phyloP scores from a whole-genome alignment of 1,284 basidiomycete species.

The Trametes versicolor region DNA sequence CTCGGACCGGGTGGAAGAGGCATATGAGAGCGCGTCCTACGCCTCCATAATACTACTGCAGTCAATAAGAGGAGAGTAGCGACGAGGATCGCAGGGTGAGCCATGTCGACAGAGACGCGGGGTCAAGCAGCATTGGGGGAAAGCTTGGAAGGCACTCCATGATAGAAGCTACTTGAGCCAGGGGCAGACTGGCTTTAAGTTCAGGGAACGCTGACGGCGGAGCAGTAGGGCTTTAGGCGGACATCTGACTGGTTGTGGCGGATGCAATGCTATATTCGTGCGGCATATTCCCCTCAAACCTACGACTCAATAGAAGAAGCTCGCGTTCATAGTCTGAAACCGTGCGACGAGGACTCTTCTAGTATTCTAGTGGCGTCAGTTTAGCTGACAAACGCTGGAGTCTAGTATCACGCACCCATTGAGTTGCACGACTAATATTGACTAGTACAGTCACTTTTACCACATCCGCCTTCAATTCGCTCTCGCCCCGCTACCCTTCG shows the following conservation, averaged over 20 bases:
- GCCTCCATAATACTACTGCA: neutral
- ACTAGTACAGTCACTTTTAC: too few species aligned
- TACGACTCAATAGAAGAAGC: neutral
- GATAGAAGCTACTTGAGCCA: too few species aligned
- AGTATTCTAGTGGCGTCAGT: neutral
- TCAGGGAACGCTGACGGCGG: neutral
- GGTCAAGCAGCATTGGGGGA: too few species aligned
- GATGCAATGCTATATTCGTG: neutral
- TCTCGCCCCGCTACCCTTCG: neutral
- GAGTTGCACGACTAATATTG: too few species aligned
- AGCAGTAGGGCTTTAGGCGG: neutral
- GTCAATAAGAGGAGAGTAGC: neutral
- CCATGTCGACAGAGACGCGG: neutral
- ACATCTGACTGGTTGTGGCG: neutral
- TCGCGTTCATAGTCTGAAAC: neutral
- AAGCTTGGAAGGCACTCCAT: too few species aligned
- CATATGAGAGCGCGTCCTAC: neutral
- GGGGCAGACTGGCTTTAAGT: neutral
- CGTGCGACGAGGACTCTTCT: neutral
- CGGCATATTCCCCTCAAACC: neutral
- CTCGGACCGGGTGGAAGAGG: slow-evolving; percentile 28
- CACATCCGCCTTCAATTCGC: too few species aligned
- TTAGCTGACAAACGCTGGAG: neutral
- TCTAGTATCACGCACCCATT: neutral
- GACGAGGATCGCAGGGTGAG: neutral